Evolutionary conservation across 2,329 filamentous ascomycete genomes (phyloP).

Genomic region (Xylaria sp.): DNA sequence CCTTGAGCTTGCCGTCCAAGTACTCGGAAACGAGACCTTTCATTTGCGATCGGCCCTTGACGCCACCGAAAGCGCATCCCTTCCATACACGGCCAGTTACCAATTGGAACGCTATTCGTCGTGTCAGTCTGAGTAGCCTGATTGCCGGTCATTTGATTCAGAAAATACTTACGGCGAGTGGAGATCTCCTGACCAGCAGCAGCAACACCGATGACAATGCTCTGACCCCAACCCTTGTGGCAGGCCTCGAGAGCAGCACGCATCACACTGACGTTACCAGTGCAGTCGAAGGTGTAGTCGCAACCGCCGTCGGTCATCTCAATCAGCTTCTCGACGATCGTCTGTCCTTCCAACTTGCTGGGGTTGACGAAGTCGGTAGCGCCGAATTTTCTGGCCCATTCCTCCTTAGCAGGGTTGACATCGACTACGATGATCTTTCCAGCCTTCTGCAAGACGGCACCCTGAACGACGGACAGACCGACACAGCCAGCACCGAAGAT

Average conservation of each 20-base stretch:
- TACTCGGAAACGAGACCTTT: conserved; percentile 85
- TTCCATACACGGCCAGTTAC: conserved; percentile 98
- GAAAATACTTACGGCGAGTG: conserved; percentile 67
- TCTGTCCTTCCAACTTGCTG: conserved; percentile 68
- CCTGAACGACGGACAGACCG: conserved; percentile 90
- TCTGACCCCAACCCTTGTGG: conserved; percentile 99
- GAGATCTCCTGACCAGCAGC: conserved; percentile 93
- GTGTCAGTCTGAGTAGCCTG: conserved; percentile 18
- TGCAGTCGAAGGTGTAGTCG: conserved; percentile 99
- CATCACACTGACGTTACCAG: conserved; percentile 91
- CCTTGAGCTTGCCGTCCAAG: conserved; percentile 83
- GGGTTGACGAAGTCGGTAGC: conserved; percentile 98
- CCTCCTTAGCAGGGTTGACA: conserved; percentile 85
- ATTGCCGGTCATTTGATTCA: neutral
- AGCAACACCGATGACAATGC: conserved; percentile 95
- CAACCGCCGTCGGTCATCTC: conserved; percentile 98
- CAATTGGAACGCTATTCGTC: conserved; percentile 78
- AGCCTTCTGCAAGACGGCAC: conserved; percentile 78
- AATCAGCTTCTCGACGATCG: conserved; percentile 84
- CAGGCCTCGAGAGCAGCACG: conserved; percentile 91
- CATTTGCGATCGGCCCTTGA: conserved; percentile 94
- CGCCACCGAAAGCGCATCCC: conserved; percentile 94
- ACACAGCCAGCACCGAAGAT: conserved; percentile 96
- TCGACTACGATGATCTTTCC: conserved; percentile 67
- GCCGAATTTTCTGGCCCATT: conserved; percentile 89